Conservation (phyloP, 2,329 filamentous ascomycete species). For the Colletotrichum nymphaeae region DNA sequence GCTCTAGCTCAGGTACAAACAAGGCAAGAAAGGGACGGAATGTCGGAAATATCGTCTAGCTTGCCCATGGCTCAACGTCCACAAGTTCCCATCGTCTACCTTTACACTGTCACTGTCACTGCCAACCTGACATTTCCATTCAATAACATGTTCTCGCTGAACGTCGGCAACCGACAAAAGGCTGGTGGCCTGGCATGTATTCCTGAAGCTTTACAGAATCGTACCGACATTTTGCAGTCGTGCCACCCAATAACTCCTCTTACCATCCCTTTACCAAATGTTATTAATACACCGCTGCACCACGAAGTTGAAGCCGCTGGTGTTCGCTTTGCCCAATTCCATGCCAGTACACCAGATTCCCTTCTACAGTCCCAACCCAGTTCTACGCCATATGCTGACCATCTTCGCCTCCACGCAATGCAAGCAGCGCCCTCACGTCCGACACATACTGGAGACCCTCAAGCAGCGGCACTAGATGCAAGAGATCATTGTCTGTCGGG, state of each 20-base stretch:
- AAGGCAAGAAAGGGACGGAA: background rate
- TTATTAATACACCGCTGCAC: constrained; percentile 34
- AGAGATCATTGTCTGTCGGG: constrained; percentile 93
- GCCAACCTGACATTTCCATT: too few relatives aligned
- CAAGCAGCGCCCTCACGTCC: constrained; percentile 91
- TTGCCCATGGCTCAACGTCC: background rate
- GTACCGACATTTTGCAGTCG: background rate
- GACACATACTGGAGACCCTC: constrained; percentile 97
- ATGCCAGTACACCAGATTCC: constrained; percentile 29
- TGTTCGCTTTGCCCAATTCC: constrained; percentile 20
- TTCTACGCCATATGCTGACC: constrained; percentile 66
- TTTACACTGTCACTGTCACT: too few relatives aligned
- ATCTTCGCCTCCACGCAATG: constrained; percentile 87
- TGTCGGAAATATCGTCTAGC: background rate
- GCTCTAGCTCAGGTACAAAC: constrained; percentile 9
- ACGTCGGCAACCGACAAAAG: background rate
- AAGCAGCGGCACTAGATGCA: constrained; percentile 91
- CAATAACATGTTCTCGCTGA: background rate
- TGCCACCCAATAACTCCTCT: background rate
- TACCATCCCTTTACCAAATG: constrained; percentile 1
- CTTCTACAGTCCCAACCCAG: constrained; percentile 23
- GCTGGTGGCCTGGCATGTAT: constrained; percentile 15
- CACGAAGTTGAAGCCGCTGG: constrained; percentile 29
- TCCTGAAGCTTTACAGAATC: background rate
- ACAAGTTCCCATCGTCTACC: background rate